These are phyloP conservation scores for Podospora conica DNA, from an alignment of 495 filamentous ascomycete genomes.

Conservation along the genomic window DNA sequence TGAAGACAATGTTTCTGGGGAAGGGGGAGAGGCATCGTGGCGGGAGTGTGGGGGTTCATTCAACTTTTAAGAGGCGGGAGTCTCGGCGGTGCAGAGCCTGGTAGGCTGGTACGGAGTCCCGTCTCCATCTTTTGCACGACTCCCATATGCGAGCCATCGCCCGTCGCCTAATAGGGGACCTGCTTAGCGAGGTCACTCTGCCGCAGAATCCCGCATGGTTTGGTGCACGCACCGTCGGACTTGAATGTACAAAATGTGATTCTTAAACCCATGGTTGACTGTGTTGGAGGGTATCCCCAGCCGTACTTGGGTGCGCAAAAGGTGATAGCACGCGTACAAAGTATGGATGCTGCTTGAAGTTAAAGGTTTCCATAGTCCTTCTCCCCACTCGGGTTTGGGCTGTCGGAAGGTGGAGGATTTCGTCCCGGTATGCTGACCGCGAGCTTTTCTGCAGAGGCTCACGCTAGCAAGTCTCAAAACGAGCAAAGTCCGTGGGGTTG, in stretches of 20 bases:
- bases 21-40: constrained; percentile 22
- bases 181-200: constrained; percentile 4
- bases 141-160: not conserved
- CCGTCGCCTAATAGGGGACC: constrained; percentile 4
- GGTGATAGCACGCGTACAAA: not conserved
- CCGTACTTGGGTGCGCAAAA: not conserved
- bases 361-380: too few species aligned
- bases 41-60: constrained; percentile 32
- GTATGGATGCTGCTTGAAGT: too few species aligned
- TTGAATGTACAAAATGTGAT: not conserved
- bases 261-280: not conserved
- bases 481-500: not conserved
- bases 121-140: not conserved
- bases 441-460: not conserved
- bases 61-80: constrained; percentile 12
- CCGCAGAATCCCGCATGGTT: not conserved
- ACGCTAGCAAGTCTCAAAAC: not conserved
- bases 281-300: not conserved
- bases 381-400: not conserved
- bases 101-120: not conserved
- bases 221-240: not conserved
- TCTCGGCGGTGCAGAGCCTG: constrained; percentile 6
- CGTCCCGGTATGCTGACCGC: not conserved
- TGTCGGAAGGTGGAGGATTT: not conserved
- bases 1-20: constrained; percentile 22